Percentiles rank a stretch among this genome's conserved stretches.
Evolutionary conservation across 352 stramenopile species (phyloP).

Genomic region (Phytopythium helicoides): DNA sequence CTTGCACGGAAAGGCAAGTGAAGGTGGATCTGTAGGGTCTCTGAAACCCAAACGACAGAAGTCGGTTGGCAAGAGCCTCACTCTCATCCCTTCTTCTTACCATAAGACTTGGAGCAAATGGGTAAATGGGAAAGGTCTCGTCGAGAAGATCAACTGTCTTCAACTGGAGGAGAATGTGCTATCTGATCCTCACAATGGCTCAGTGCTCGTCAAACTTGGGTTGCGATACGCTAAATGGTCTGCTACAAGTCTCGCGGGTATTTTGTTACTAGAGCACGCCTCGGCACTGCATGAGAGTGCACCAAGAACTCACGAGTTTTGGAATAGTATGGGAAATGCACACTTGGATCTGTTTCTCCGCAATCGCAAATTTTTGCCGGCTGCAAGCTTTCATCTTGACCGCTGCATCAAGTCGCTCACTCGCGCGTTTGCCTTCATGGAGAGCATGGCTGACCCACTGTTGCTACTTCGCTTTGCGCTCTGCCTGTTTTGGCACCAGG

Average conservation of each 20-base stretch:
- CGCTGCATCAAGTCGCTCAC: constrained; percentile 56
- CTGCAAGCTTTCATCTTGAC: constrained; percentile 46
- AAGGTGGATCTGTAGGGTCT: neutral
- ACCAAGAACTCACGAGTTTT: constrained; percentile 56
- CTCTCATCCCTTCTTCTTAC: constrained; percentile 20
- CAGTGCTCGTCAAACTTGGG: constrained; percentile 53
- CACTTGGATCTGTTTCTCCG: constrained; percentile 65
- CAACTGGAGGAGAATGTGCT: constrained; percentile 68
- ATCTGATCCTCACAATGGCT: constrained; percentile 31
- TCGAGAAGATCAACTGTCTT: constrained; percentile 69
- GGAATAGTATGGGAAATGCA: constrained; percentile 60
- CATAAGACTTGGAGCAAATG: constrained; percentile 64
- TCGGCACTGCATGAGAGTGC: constrained; percentile 37
- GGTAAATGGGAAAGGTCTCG: constrained; percentile 36
- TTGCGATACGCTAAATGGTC: constrained; percentile 55
- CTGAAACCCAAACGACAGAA: neutral
- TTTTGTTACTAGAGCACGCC: constrained; percentile 58
- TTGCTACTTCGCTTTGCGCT: constrained; percentile 63
- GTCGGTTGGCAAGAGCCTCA: neutral
- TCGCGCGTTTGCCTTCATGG: constrained; percentile 58
- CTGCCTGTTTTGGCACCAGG: constrained; percentile 54
- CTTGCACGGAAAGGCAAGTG: neutral
- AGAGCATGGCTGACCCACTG: constrained; percentile 57
- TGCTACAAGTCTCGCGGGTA: constrained; percentile 45
- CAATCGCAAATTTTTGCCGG: constrained; percentile 58